Evolutionary conservation across 306 rosid species (phyloP), one percentile per base, ranked within the genome.

Genomic region (Vachellia pachyceras): DNA sequence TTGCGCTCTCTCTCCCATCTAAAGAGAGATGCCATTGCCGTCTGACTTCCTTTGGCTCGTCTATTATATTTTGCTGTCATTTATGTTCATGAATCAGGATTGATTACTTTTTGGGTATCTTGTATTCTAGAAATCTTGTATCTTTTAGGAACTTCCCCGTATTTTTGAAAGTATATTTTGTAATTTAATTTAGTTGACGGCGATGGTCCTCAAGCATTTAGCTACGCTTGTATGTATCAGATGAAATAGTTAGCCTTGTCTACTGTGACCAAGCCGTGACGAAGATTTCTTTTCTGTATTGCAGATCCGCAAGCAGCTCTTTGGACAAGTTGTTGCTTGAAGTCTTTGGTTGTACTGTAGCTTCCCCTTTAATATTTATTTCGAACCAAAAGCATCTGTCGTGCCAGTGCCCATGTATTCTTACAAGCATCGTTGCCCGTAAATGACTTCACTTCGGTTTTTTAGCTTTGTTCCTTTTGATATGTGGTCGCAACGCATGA

Each of bases 241-340:
- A 61, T 72, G 25, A 7, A 67, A 39, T 64, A 23, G 36, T 65
- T 75, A 65, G 25, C 7, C 20, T 23, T 71, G 49, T 68, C 42
- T 0, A 6, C 13, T 63, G 72, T 33, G 57, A 42, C 36, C 9
- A 13, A 33, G 5, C n/a, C 75, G 55, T 69, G 74, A 35, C 13
- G 15, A 81, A 74, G 84, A 69, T 84, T 72, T 22, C 75, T 42
- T 70, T 20, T 86, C 82, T 68, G 77, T 78, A 10, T 68, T 81
- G 86, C 97, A 95, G 98, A 95, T 95, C 87, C 97, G 98, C 85
- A 91, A 81, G 90, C 88, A 79, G 90, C 95, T 95, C 66, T 95
- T 88, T 50, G 90, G 91, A 82, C 86, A 85, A 83, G 84, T 65
- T 83, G 85, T 82, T 81, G 97, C 85, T 75, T 94, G 84, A 92